Conservation (phyloP, 2,329 filamentous ascomycete species). For the Talaromyces sp. region DNA sequence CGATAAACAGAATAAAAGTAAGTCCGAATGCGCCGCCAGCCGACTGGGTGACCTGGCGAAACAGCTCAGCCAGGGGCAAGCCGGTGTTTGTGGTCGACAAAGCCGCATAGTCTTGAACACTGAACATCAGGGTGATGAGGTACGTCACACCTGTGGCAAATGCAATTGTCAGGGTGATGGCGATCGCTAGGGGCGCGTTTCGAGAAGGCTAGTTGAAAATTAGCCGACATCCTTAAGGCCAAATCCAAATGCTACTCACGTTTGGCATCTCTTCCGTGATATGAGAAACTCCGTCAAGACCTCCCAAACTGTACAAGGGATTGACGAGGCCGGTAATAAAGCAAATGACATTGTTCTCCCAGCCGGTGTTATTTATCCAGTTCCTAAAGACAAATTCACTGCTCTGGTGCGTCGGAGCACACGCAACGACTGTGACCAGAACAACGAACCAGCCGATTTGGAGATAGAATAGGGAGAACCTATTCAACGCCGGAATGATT, state of each 20-base stretch:
- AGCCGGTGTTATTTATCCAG: constrained; percentile 51
- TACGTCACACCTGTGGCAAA: constrained; percentile 49
- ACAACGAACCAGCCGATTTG: constrained; percentile 46
- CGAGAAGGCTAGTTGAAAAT: constrained; percentile 20
- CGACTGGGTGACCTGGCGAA: constrained; percentile 51
- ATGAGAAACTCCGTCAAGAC: constrained; percentile 46
- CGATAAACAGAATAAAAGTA: constrained; percentile 37
- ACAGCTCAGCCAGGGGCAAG: constrained; percentile 64
- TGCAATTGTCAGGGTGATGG: constrained; percentile 44
- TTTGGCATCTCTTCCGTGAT: constrained; percentile 51
- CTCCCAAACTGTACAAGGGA: constrained; percentile 43
- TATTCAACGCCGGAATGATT: constrained; percentile 40
- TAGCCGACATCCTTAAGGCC: background rate
- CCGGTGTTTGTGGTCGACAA: constrained; percentile 34
- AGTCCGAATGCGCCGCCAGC: constrained; percentile 48
- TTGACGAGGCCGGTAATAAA: constrained; percentile 51
- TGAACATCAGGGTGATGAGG: constrained; percentile 49
- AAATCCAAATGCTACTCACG: constrained; percentile 24
- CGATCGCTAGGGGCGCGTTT: constrained; percentile 28
- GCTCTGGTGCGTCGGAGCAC: constrained; percentile 41
- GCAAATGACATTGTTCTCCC: constrained; percentile 45
- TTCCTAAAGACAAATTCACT: constrained; percentile 49
- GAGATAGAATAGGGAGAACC: constrained; percentile 45
- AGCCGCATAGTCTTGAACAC: constrained; percentile 43
- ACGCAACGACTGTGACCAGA: constrained; percentile 45